Base-by-base conservation (phyloP, 441 rosid species). In the Eutrema salsugineum region DNA sequence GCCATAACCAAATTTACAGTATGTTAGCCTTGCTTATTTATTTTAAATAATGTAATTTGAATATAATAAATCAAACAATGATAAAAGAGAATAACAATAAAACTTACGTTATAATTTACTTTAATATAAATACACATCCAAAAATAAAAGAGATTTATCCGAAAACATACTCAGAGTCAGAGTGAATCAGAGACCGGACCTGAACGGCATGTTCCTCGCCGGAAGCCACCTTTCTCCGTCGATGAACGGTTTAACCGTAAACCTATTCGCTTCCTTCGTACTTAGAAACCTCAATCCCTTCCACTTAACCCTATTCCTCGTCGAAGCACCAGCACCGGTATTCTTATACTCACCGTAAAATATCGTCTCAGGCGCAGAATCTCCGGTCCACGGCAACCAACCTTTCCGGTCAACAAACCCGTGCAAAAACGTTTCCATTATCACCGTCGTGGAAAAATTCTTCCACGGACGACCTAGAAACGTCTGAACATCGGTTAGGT, bases 401-500 rank as follows among this genome's bases (percentile, higher is more conserved):
- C 91, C 92, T 2, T 65, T 85, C 0, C 82, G 85, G 42, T 82
- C 82, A 28, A 89, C 71, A 43, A 84, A 75, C 19, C 83, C 82
- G 5, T 79, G 78, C 36, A 84, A 15, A 2, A 63, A 76, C 0
- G 92, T 75, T 9, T 83, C 81, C 91, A 89, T 82, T 11, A 83
- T 17, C 9, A 86, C 84, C 0, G 83, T 87, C 71, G 85, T 81
- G 0, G 89, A 77, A 49, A 53, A 83, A 17, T 82, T 59, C 69
- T 91, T 91, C 97, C 97, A 89, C 0, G 93, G 97, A 20, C 93
- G 77, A 39, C 93, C 93, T 2, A 91, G 82, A 76, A 66, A 89
- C 5, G 85, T 89, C 17, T 78, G 22, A 38, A 85, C 79, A 14
- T 54, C 68, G 3, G 70, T 76, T 70, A 89, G 20, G 73, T 85